A percentile compares a stretch with the other conserved stretches of the same genome.
Evolutionary conservation across 306 rosid species (phyloP).

Genomic region (Sesbania bispinosa): DNA sequence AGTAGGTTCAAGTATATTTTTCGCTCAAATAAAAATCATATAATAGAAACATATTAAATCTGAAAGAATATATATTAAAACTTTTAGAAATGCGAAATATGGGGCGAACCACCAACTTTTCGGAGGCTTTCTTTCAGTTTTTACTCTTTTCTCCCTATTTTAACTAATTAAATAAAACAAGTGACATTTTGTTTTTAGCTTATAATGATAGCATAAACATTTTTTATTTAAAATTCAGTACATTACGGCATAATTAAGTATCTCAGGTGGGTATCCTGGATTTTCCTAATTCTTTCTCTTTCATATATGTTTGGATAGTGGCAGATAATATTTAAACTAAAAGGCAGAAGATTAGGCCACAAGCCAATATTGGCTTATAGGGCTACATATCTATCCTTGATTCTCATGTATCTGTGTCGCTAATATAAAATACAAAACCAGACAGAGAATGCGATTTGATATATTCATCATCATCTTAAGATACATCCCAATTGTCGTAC

Average conservation of each 20-base stretch:
- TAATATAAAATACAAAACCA: constrained; percentile 8
- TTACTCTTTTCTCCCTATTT: not conserved
- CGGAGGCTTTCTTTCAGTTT: not conserved
- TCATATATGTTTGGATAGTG: constrained; percentile 5
- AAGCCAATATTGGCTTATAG: constrained; percentile 11
- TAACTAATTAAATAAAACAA: not conserved
- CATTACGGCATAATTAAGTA: not conserved
- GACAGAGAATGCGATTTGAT: not conserved
- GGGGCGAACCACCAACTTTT: too few relatives aligned
- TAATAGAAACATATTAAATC: not conserved
- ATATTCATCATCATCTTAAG: not conserved
- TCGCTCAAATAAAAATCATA: too few relatives aligned
- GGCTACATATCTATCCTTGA: constrained; percentile 20
- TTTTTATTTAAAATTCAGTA: not conserved
- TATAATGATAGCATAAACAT: not conserved
- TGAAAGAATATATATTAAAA: not conserved
- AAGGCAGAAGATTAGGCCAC: not conserved
- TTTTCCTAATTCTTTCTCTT: not conserved
- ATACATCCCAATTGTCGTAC: not conserved
- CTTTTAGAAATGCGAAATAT: too few relatives aligned
- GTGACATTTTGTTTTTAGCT: not conserved
- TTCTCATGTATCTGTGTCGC: not conserved
- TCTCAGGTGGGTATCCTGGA: not conserved
- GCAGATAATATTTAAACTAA: constrained; percentile 17
- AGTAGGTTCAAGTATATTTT: too few relatives aligned